phyloP scores from a whole-genome alignment of 768 basidiomycete genomes.

The Lactarius evosmus region DNA sequence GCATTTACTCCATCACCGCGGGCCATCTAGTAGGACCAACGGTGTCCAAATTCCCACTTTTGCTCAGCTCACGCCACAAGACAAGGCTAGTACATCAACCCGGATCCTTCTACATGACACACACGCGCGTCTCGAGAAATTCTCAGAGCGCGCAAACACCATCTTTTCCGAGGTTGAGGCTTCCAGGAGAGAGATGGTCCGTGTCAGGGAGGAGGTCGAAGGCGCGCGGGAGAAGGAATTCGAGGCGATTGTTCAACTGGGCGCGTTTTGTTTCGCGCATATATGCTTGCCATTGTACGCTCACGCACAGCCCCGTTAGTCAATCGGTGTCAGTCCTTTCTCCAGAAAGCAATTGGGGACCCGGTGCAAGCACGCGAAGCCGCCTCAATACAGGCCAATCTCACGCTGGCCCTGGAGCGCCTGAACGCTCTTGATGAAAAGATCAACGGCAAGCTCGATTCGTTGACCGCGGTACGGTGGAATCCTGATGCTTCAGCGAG shows the following conservation, averaged over 20 bases:
- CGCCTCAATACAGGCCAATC: slow-evolving; percentile 23
- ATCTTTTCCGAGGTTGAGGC: slow-evolving; percentile 51
- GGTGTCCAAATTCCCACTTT: slow-evolving; percentile 39
- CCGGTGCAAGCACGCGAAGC: slow-evolving; percentile 47
- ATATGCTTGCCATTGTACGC: slow-evolving; percentile 26
- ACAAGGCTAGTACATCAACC: slow-evolving; percentile 67
- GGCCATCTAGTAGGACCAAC: slow-evolving; percentile 29
- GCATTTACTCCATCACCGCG: slow-evolving; percentile 49
- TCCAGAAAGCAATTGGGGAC: slow-evolving; percentile 54
- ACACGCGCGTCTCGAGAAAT: slow-evolving; percentile 65
- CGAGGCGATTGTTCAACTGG: slow-evolving; percentile 53
- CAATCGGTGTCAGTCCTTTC: slow-evolving; percentile 58
- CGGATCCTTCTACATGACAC: slow-evolving; percentile 73
- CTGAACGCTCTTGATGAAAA: slow-evolving; percentile 31
- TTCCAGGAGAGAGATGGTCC: slow-evolving; percentile 50
- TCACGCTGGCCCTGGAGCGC: slow-evolving; percentile 22
- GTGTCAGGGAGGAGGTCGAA: slow-evolving; percentile 56
- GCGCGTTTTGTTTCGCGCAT: slow-evolving; percentile 39
- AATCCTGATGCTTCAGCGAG: neutral
- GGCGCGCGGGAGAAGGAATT: slow-evolving; percentile 54
- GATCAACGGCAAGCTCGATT: slow-evolving; percentile 27
- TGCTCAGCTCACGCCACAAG: slow-evolving; percentile 45
- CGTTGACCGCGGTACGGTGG: slow-evolving; percentile 21
- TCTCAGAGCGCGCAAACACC: slow-evolving; percentile 53
- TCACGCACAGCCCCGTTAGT: slow-evolving; percentile 38